A percentile compares a stretch with the other conserved stretches of the same genome.
Evolutionary conservation across 768 basidiomycete species (phyloP).

Genomic region (Boletales sp.): DNA sequence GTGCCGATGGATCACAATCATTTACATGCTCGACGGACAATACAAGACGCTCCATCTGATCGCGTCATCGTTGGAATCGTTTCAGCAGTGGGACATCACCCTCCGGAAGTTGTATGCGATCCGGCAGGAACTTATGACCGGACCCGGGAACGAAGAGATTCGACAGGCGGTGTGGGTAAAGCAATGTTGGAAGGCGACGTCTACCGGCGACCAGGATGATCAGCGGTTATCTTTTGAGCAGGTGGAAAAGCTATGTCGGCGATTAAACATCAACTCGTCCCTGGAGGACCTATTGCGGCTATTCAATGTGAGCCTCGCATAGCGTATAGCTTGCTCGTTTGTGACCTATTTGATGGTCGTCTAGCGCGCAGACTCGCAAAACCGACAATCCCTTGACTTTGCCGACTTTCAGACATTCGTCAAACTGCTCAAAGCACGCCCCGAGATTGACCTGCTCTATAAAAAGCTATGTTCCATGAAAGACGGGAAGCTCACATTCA

Average conservation of each 20-base stretch:
- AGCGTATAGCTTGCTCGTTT: background rate
- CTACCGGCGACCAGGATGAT: conserved; percentile 50
- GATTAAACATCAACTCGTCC: conserved; percentile 63
- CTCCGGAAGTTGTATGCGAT: conserved; percentile 61
- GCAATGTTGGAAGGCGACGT: conserved; percentile 74
- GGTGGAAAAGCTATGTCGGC: conserved; percentile 64
- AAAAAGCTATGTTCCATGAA: conserved; percentile 32
- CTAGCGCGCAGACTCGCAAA: conserved; percentile 61
- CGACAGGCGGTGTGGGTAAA: conserved; percentile 73
- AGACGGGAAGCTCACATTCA: conserved; percentile 35
- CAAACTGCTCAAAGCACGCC: conserved; percentile 76
- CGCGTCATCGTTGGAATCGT: conserved; percentile 61
- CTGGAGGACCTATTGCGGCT: conserved; percentile 49
- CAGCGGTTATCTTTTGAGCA: conserved; percentile 67
- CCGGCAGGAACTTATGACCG: conserved; percentile 67
- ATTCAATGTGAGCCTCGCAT: conserved; percentile 47
- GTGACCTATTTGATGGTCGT: background rate
- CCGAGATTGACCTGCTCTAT: conserved; percentile 74
- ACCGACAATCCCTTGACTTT: conserved; percentile 67
- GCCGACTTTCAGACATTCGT: conserved; percentile 79
- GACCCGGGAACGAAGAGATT: conserved; percentile 58
- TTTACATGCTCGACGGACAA: conserved; percentile 70
- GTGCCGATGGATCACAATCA: conserved; percentile 78
- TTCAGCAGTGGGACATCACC: conserved; percentile 60
- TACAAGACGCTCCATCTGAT: conserved; percentile 89